A percentile compares a stretch with the other conserved stretches of the same genome.
phyloP scores from a whole-genome alignment of 257 asterid genomes.

The Capsicum baccatum region DNA sequence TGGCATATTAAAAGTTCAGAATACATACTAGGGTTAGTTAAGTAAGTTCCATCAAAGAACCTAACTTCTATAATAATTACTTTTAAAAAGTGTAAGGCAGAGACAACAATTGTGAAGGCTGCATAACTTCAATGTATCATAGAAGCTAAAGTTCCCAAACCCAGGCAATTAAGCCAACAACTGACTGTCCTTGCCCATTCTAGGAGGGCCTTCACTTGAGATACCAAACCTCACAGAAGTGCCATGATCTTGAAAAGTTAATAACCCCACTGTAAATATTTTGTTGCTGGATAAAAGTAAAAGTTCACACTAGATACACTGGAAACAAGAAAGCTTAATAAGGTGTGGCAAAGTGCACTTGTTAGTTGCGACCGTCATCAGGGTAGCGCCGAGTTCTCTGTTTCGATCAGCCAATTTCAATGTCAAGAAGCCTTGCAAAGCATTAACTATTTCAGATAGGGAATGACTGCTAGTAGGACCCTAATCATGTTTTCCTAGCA shows the following conservation, averaged over 20 bases:
- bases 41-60: not conserved
- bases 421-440: not conserved
- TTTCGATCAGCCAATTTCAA: not conserved
- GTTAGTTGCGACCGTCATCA: not conserved
- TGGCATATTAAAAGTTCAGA: not conserved
- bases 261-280: not conserved
- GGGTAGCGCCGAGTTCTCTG: not conserved
- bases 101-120: slow-evolving; percentile 8
- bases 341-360: not conserved
- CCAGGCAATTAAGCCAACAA: slow-evolving; percentile 14
- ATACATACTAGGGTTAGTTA: not conserved
- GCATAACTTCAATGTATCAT: not conserved
- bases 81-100: not conserved
- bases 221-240: not conserved
- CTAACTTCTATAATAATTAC: not conserved
- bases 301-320: not conserved
- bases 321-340: not conserved
- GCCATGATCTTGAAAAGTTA: slow-evolving; percentile 11
- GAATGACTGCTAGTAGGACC: slow-evolving; percentile 21
- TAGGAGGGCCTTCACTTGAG: slow-evolving; percentile 1
- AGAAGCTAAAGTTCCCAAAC: not conserved
- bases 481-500: not conserved
- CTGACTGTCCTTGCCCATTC: not conserved
- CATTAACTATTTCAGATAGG: not conserved
- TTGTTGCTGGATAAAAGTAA: not conserved